Conservation (phyloP, 2,329 filamentous ascomycete genomes). For the Colletotrichum tropicicola region DNA sequence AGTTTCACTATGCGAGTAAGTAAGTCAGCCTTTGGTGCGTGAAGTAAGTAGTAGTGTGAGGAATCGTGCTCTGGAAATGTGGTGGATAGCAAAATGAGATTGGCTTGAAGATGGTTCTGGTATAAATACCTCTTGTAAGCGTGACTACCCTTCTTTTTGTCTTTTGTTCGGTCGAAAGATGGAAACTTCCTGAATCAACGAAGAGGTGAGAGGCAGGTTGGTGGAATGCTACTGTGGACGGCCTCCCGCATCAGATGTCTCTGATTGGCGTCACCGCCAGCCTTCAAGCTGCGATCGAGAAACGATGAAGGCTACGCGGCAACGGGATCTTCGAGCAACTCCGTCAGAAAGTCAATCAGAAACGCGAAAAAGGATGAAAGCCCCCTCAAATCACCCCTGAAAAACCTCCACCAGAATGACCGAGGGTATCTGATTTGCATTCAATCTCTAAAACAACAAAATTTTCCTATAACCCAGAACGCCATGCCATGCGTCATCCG, state of each 20-base stretch:
- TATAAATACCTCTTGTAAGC: no score
- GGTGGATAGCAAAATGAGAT: no score
- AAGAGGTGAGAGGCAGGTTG: not conserved
- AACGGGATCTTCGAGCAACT: not conserved
- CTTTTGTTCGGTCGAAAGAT: not conserved
- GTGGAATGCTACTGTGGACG: not conserved
- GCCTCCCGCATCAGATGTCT: not conserved
- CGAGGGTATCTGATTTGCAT: slow-evolving; percentile 30
- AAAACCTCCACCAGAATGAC: not conserved
- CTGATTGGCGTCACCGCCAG: not conserved
- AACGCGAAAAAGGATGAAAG: no score
- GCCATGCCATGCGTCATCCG: slow-evolving; percentile 30
- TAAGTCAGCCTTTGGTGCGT: no score
- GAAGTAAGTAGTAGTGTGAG: not conserved
- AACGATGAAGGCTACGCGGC: not conserved
- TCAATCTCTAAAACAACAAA: slow-evolving; percentile 15
- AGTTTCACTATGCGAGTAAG: not conserved
- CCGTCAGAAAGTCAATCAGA: no score
- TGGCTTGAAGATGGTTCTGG: no score
- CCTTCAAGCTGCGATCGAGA: not conserved
- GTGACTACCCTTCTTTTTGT: no score
- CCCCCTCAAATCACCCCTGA: not conserved
- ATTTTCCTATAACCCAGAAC: slow-evolving; percentile 30
- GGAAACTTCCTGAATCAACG: not conserved
- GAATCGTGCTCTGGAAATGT: not conserved